A percentile compares a stretch with the other conserved stretches of the same genome.
Evolutionary conservation across 73 alveolate genomes (phyloP).

Genomic region (Paramecium sonneborni): DNA sequence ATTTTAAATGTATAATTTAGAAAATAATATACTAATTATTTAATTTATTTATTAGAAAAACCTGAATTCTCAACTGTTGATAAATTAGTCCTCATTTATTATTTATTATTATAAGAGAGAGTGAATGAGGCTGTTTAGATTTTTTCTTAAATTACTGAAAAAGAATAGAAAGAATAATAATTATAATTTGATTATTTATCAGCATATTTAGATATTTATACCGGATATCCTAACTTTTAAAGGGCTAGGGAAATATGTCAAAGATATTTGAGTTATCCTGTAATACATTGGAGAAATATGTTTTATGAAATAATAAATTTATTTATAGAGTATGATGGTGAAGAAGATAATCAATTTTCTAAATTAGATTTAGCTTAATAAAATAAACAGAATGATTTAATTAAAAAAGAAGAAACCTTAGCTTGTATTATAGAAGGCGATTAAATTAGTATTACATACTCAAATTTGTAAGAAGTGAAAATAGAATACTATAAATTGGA

Average conservation of each 20-base stretch:
- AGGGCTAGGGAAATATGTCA: slow-evolving; percentile 78
- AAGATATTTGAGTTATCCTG: slow-evolving; percentile 84
- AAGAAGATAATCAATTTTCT: slow-evolving; percentile 61
- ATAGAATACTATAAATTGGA: slow-evolving; percentile 85
- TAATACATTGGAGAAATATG: slow-evolving; percentile 82
- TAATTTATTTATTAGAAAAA: slow-evolving; percentile 49
- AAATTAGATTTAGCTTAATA: slow-evolving; percentile 68
- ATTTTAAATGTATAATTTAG: slow-evolving; percentile 58
- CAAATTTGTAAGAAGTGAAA: slow-evolving; percentile 68
- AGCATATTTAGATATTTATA: slow-evolving; percentile 77
- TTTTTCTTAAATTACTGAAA: background rate
- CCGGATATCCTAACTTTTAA: slow-evolving; percentile 75
- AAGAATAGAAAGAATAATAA: slow-evolving; percentile 42
- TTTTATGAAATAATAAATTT: slow-evolving; percentile 81
- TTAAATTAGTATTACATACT: slow-evolving; percentile 69
- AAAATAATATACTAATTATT: slow-evolving; percentile 42
- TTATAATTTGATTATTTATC: slow-evolving; percentile 78
- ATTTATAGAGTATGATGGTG: slow-evolving; percentile 78
- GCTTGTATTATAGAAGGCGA: slow-evolving; percentile 71
- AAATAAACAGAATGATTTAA: slow-evolving; percentile 1
- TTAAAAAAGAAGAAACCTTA: slow-evolving; percentile 69
- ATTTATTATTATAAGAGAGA: slow-evolving; percentile 63
- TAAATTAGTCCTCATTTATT: slow-evolving; percentile 58
- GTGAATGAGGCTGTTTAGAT: slow-evolving; percentile 59
- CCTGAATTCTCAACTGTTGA: slow-evolving; percentile 30